Evolutionary conservation across 352 stramenopile genomes (phyloP), one percentile per base, ranked within the genome.

Genomic region (Lagenidium giganteum): DNA sequence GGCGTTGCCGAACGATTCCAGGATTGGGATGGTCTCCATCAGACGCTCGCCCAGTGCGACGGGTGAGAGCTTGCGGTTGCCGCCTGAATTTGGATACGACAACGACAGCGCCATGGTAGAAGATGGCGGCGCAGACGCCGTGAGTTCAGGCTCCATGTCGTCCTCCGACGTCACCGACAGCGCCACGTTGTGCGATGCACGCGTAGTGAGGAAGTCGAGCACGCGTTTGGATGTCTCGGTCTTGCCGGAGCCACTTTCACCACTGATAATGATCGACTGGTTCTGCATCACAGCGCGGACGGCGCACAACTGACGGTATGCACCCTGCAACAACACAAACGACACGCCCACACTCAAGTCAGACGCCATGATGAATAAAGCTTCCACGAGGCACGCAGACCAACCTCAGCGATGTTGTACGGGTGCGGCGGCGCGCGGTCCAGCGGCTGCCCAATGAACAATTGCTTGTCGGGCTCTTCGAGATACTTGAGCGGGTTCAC

Each of bases 201-300:
- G 67, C 51, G 80, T 87, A 3, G 83, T 87, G 20, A 94, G 54
- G 54, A 93, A 91, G 42, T 93, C 77, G 28, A 92, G 52, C 23
- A 93, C 87, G 63, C 96, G 95, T 67, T 98, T 98, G 46, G 93
- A 96, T 14, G 90, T 97, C 53, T 98, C 92, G 1, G 93, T 98
- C 64, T 98, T 98, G 33, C 93, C 93, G 4, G 91, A 95, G 9
- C 93, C 93, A 18, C 74, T 95, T 52, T 98, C 93, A 32, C 93
- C 93, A 26, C 78, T 96, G 35, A 98, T 96, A 31, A 98, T 84
- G 57, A 98, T 97, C 25, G 82, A 96, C 63, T 98, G 93, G 58
- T 93, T 93, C 63, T 93, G 76, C 79, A 91, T 91, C 14, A 88
- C 78, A 2, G 79, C 78, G 14, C 74, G 71, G 13, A 90, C 72